Conservation (phyloP, 75 land plant species). For the Cunninghamia lanceolata region DNA sequence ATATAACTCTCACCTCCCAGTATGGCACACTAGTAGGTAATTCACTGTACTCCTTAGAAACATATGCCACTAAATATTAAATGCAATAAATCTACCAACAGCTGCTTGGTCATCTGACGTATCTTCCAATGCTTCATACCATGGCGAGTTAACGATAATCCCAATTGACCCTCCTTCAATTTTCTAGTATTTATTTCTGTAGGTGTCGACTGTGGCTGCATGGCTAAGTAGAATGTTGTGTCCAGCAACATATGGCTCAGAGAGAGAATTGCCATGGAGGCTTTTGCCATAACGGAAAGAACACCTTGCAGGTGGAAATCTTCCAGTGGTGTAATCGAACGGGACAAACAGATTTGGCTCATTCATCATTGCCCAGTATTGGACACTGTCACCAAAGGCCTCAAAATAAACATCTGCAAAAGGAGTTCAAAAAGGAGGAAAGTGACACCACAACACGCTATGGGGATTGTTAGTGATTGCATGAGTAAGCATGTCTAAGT, state of each 20-base stretch:
- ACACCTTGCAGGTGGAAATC: conserved; percentile 29
- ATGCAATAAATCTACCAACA: conserved; percentile 36
- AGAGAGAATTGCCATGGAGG: conserved; percentile 8
- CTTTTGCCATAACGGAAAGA: conserved; percentile 18
- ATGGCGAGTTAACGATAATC: conserved; percentile 23
- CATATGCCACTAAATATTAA: conserved; percentile 50
- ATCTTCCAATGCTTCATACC: no score
- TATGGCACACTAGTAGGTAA: no score
- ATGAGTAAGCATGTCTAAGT: conserved; percentile 30
- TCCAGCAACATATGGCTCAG: conserved; percentile 24
- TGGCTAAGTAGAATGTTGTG: conserved; percentile 36
- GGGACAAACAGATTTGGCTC: conserved; percentile 22
- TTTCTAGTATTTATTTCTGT: conserved; percentile 17
- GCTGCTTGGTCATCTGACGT: conserved; percentile 32
- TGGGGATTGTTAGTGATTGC: conserved; percentile 34
- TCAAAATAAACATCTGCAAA: conserved; percentile 37
- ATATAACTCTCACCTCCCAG: no score
- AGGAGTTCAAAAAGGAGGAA: no score
- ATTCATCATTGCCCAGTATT: conserved; percentile 37
- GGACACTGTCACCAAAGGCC: conserved; percentile 31
- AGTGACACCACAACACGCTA: conserved; percentile 52
- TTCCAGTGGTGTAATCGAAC: conserved; percentile 15
- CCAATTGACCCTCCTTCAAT: conserved; percentile 61
- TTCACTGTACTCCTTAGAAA: no score
- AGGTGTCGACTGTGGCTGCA: conserved; percentile 25